Conservation (phyloP, 2,329 filamentous ascomycete species). For the Madurella fahalii region DNA sequence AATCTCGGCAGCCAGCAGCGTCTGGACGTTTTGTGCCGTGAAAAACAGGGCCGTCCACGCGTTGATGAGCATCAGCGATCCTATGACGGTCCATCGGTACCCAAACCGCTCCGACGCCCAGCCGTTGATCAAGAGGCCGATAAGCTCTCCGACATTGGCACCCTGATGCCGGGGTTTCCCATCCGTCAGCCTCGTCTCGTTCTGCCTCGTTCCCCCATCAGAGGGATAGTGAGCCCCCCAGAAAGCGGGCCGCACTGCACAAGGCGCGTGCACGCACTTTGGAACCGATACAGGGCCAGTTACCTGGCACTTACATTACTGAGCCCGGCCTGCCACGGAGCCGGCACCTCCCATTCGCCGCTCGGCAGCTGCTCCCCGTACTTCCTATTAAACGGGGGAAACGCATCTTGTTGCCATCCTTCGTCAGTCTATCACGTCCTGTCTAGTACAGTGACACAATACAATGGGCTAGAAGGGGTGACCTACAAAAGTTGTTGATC, state of each 20-base stretch:
- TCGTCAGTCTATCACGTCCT: neutral
- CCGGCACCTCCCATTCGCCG: conserved; percentile 53
- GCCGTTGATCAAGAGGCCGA: conserved; percentile 64
- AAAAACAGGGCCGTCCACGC: conserved; percentile 62
- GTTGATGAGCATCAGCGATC: conserved; percentile 49
- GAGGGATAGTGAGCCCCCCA: neutral
- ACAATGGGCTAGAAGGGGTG: neutral
- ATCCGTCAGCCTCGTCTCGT: conserved; percentile 7
- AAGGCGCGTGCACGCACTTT: no score
- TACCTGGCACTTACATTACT: conserved; percentile 41
- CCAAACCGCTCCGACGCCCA: conserved; percentile 63
- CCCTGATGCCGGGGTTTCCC: conserved; percentile 34
- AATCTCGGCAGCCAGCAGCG: conserved; percentile 58
- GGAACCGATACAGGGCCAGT: neutral
- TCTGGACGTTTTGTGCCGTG: conserved; percentile 56
- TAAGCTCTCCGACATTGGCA: conserved; percentile 58
- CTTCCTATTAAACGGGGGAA: conserved; percentile 54
- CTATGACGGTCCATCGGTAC: conserved; percentile 62
- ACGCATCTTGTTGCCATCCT: conserved; percentile 41
- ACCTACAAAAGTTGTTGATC: conserved; percentile 71
- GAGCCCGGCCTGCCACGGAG: conserved; percentile 59
- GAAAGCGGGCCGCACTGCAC: conserved; percentile 2
- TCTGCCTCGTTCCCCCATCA: neutral
- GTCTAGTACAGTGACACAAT: neutral
- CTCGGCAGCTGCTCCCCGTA: conserved; percentile 47